Percentiles rank a stretch among this genome's conserved stretches.
Conservation (phyloP, 805 yeast genomes). For the Saturnispora saitoi region DNA sequence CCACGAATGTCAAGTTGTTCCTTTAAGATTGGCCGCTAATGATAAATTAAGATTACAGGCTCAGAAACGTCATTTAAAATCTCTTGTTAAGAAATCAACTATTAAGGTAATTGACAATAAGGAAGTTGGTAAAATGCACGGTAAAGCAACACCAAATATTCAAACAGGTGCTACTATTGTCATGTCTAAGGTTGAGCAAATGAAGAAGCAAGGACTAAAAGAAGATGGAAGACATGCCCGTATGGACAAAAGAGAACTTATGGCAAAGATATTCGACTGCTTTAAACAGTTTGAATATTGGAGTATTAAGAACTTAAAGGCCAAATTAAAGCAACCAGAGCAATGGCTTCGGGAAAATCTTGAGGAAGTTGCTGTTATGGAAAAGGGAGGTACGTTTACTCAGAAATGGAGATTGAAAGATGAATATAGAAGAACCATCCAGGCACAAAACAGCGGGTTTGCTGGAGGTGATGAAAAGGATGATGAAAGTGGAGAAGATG, state of each 20-base stretch:
- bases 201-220: constrained; percentile 44
- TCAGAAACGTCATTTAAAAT: constrained; percentile 25
- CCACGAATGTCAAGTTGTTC: constrained; percentile 87
- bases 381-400: constrained; percentile 94
- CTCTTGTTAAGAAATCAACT: constrained; percentile 35
- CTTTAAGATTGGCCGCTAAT: constrained; percentile 64
- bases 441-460: constrained; percentile 64
- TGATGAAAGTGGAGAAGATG: constrained; percentile 25
- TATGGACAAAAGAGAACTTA: constrained; percentile 85
- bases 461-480: constrained; percentile 33
- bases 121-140: constrained; percentile 80
- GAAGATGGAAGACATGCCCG: constrained; percentile 85
- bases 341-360: constrained; percentile 82
- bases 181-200: constrained; percentile 51
- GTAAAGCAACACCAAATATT: constrained; percentile 79
- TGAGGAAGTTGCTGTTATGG: constrained; percentile 81
- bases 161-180: constrained; percentile 58
- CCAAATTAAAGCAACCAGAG: constrained; percentile 93
- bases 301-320: constrained; percentile 90
- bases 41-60: constrained; percentile 51
- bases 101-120: constrained; percentile 49
- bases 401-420: constrained; percentile 83
- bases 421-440: constrained; percentile 75
- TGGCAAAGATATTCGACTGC: constrained; percentile 78
- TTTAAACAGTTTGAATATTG: constrained; percentile 96